These are phyloP conservation scores for Penicillium simplicissimum DNA, from an alignment of 495 filamentous ascomycete genomes.

Conservation along the genomic window DNA sequence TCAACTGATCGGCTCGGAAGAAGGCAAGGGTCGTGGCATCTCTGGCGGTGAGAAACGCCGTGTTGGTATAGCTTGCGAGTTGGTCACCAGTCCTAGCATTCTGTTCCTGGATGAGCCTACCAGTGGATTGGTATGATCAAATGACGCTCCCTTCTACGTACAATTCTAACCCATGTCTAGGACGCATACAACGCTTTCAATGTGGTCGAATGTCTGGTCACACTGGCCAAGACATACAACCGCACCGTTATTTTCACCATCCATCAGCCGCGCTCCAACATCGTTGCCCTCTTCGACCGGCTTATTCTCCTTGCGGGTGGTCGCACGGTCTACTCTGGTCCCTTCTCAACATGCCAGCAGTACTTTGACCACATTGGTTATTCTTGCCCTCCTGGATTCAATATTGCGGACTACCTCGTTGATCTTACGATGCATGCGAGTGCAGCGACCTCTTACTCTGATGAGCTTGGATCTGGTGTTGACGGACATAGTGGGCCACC, in stretches of 20 bases:
- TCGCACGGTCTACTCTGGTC: constrained; percentile 88
- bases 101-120: constrained; percentile 97
- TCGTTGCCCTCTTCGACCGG: constrained; percentile 96
- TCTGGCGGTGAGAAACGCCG: constrained; percentile 96
- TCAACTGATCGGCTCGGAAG: constrained; percentile 95
- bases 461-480: constrained; percentile 53
- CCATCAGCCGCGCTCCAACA: constrained; percentile 99
- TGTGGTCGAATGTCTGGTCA: constrained; percentile 94
- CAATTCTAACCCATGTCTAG: constrained; percentile 14
- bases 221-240: constrained; percentile 91
- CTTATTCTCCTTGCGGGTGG: constrained; percentile 88
- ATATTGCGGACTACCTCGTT: constrained; percentile 96
- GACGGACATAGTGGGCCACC: constrained; percentile 44
- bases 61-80: constrained; percentile 95
- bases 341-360: constrained; percentile 82
- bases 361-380: constrained; percentile 94
- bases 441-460: constrained; percentile 53
- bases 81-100: constrained; percentile 96
- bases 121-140: constrained; percentile 66
- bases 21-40: constrained; percentile 90
- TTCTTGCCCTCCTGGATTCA: constrained; percentile 92
- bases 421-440: constrained; percentile 97
- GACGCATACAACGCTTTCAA: constrained; percentile 98
- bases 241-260: constrained; percentile 98
- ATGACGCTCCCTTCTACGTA: not conserved